Percentiles rank a stretch among this genome's conserved stretches.
These are phyloP conservation scores for Pterocarpus santalinus DNA, from an alignment of 306 rosid species.

Conservation along the genomic window DNA sequence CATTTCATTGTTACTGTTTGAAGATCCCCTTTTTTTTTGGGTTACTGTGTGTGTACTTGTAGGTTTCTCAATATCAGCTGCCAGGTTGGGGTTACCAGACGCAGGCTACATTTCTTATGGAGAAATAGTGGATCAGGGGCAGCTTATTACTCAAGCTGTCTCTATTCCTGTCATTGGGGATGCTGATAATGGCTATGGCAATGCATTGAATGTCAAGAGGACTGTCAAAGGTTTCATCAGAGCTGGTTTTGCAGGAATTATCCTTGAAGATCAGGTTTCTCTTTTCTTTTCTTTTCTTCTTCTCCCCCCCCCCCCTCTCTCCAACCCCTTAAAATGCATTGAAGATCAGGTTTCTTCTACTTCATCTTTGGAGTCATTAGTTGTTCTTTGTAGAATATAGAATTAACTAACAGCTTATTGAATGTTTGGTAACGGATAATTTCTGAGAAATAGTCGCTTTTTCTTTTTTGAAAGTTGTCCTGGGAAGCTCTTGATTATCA, in stretches of 20 bases:
- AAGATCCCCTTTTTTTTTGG: background rate
- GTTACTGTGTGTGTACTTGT: background rate
- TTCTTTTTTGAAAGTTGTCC: too few species aligned
- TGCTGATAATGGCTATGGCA: constrained; percentile 90
- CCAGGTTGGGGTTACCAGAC: constrained; percentile 83
- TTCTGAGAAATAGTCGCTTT: too few species aligned
- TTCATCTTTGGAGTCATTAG: background rate
- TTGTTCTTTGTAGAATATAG: background rate
- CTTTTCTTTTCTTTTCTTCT: background rate
- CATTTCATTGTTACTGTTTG: too few species aligned
- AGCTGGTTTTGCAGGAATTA: constrained; percentile 87
- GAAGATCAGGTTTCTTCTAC: constrained; percentile 3
- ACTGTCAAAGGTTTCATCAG: constrained; percentile 80
- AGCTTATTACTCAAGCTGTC: constrained; percentile 69
- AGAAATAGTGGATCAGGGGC: constrained; percentile 89
- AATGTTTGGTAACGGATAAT: too few species aligned
- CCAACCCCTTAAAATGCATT: too few species aligned
- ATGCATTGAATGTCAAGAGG: constrained; percentile 89
- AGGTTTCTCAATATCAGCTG: constrained; percentile 85
- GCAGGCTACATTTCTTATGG: constrained; percentile 85
- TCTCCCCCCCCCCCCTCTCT: too few species aligned
- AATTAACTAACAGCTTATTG: background rate
- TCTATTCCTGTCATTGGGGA: constrained; percentile 88
- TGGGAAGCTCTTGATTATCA: too few species aligned
- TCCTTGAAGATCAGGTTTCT: constrained; percentile 89